A percentile compares a stretch with the other conserved stretches of the same genome.
Evolutionary conservation across 1,139 yeast genomes (phyloP).

Genomic region (Spencermartinsiella ligniputridi): DNA sequence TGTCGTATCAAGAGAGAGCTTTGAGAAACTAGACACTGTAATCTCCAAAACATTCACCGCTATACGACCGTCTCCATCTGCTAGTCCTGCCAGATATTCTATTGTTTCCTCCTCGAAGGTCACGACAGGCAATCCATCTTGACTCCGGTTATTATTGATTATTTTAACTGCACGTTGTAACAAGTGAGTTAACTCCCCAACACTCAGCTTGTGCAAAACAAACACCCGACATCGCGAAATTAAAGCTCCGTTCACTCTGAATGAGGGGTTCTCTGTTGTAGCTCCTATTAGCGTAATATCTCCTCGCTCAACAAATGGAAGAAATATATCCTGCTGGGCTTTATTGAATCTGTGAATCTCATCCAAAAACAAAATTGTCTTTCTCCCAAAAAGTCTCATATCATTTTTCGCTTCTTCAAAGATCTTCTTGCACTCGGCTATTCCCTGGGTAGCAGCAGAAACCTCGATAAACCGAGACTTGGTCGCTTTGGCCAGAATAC

Average conservation of each 20-base stretch:
- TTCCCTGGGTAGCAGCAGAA: constrained; percentile 78
- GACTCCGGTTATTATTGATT: constrained; percentile 54
- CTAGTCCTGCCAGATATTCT: constrained; percentile 66
- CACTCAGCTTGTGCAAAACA: constrained; percentile 60
- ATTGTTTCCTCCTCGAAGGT: constrained; percentile 54
- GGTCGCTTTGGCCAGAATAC: constrained; percentile 53
- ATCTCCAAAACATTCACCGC: constrained; percentile 75
- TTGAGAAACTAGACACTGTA: constrained; percentile 26
- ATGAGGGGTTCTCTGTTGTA: constrained; percentile 95
- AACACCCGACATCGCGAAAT: constrained; percentile 86
- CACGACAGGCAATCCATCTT: constrained; percentile 36
- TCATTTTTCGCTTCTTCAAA: constrained; percentile 74
- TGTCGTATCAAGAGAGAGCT: background rate
- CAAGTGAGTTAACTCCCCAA: constrained; percentile 53
- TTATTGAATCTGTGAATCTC: constrained; percentile 91
- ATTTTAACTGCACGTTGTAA: constrained; percentile 59
- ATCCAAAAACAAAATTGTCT: constrained; percentile 80
- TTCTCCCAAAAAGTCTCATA: constrained; percentile 55
- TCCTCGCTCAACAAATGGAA: constrained; percentile 40
- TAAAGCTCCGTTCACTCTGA: constrained; percentile 81
- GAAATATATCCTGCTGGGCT: constrained; percentile 80
- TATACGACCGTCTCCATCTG: constrained; percentile 86
- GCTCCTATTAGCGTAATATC: constrained; percentile 67
- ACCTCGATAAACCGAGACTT: constrained; percentile 69
- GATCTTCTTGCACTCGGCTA: constrained; percentile 63